phyloP scores from a whole-genome alignment of 495 filamentous ascomycete species.

The Podospora bellae-mahoneyi region DNA sequence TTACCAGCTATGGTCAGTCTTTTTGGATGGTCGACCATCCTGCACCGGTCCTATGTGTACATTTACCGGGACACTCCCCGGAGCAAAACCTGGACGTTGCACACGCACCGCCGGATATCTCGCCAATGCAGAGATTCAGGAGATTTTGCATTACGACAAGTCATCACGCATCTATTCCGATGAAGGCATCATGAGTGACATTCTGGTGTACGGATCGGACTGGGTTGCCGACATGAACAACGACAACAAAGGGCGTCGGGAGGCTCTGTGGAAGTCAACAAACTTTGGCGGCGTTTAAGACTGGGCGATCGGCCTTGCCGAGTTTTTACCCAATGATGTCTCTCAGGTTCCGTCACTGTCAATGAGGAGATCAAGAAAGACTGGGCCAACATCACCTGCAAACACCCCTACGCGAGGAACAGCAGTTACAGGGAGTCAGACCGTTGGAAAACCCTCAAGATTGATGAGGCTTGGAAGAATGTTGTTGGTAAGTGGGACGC shows the following conservation, averaged over 20 bases:
- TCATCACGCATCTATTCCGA: background rate
- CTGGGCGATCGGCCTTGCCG: constrained; percentile 26
- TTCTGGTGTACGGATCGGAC: constrained; percentile 42
- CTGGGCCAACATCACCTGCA: too few relatives aligned
- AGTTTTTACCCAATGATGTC: too few relatives aligned
- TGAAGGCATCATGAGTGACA: constrained; percentile 29
- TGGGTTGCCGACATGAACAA: constrained; percentile 44
- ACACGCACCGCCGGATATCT: constrained; percentile 39
- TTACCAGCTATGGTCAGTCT: constrained; percentile 36
- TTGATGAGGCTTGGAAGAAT: too few relatives aligned
- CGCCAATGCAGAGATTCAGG: constrained; percentile 36
- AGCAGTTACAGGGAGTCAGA: too few relatives aligned
- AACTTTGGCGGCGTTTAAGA: constrained; percentile 30
- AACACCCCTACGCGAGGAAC: too few relatives aligned
- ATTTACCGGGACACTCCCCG: constrained; percentile 19
- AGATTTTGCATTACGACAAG: constrained; percentile 18
- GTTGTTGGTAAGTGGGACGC: too few relatives aligned
- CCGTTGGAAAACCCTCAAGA: too few relatives aligned
- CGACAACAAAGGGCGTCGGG: constrained; percentile 18
- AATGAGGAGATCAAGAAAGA: too few relatives aligned
- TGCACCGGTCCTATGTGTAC: constrained; percentile 17
- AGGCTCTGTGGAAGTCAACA: constrained; percentile 9
- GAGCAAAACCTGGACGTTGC: constrained; percentile 33
- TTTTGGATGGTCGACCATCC: constrained; percentile 29
- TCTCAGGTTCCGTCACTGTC: too few relatives aligned